phyloP scores from a whole-genome alignment of 768 basidiomycete genomes.

The Agrocybe praecox region DNA sequence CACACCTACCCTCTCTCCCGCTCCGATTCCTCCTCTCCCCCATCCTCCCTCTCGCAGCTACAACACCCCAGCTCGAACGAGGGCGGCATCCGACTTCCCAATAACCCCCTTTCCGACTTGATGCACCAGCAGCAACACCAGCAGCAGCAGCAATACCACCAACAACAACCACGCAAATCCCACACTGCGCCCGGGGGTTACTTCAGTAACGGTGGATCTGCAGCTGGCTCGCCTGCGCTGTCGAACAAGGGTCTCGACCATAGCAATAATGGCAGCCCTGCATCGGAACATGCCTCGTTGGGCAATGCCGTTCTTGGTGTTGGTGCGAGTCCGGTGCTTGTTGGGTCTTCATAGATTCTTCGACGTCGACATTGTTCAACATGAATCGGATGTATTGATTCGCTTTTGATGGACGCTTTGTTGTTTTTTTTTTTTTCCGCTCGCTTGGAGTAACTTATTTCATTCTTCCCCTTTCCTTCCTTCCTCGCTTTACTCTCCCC shows the following conservation, averaged over 20 bases:
- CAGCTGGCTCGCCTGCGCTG: conserved; percentile 12
- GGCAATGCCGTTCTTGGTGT: neutral
- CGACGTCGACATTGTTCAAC: too few relatives aligned
- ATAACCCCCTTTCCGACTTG: conserved; percentile 71
- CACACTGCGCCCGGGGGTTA: conserved; percentile 26
- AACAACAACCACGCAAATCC: conserved; percentile 24
- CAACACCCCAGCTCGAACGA: conserved; percentile 32
- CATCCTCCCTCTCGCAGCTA: conserved; percentile 5
- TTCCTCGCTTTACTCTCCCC: neutral
- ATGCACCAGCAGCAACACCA: conserved; percentile 40
- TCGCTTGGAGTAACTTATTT: neutral
- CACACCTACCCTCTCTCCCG: conserved; percentile 64
- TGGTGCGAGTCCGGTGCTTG: conserved; percentile 19
- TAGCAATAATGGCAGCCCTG: conserved; percentile 10
- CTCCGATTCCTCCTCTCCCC: conserved; percentile 49
- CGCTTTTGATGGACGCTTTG: too few relatives aligned
- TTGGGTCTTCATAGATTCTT: neutral
- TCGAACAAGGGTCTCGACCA: neutral
- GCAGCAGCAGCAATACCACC: conserved; percentile 14
- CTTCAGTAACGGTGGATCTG: conserved; percentile 1
- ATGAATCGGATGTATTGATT: neutral
- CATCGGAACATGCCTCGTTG: conserved; percentile 3
- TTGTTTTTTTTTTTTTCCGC: neutral
- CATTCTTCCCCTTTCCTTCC: neutral
- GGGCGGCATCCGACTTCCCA: conserved; percentile 72